These are phyloP conservation scores for Herpotrichia juniperi DNA, from an alignment of 2,329 filamentous ascomycete genomes.

Conservation along the genomic window DNA sequence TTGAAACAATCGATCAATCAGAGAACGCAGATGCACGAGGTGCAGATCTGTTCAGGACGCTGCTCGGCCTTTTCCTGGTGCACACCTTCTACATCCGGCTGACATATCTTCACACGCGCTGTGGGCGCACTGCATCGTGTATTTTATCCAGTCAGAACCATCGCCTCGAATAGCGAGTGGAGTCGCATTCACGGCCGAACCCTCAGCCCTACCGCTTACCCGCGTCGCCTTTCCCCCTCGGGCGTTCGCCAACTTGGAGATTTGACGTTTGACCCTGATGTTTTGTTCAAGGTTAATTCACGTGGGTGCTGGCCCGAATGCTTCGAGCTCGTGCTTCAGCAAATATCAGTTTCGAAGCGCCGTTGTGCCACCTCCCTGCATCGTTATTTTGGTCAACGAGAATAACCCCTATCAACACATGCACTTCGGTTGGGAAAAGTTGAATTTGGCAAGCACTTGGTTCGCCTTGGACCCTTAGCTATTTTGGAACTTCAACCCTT, in stretches of 20 bases:
- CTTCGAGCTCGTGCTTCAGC: conserved; percentile 13
- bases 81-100: conserved; percentile 13
- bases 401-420: too few species aligned
- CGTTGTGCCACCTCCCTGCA: conserved; percentile 9
- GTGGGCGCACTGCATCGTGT: conserved; percentile 8
- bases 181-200: conserved; percentile 2
- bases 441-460: background rate
- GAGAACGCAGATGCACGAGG: conserved; percentile 9
- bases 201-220: conserved; percentile 21
- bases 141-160: background rate
- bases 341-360: conserved; percentile 20
- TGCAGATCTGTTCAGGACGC: conserved; percentile 3
- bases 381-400: background rate
- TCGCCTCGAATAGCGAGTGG: conserved; percentile 9
- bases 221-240: conserved; percentile 9
- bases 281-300: conserved; percentile 17
- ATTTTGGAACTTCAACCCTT: background rate
- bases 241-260: conserved; percentile 19
- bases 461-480: background rate
- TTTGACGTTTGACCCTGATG: conserved; percentile 6
- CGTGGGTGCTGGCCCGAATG: conserved; percentile 16
- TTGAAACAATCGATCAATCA: conserved; percentile 25
- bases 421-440: conserved; percentile 6
- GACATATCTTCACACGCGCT: conserved; percentile 10
- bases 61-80: background rate